phyloP scores from a whole-genome alignment of 169 alveolate species.

The Cardiosporidium cionae region DNA sequence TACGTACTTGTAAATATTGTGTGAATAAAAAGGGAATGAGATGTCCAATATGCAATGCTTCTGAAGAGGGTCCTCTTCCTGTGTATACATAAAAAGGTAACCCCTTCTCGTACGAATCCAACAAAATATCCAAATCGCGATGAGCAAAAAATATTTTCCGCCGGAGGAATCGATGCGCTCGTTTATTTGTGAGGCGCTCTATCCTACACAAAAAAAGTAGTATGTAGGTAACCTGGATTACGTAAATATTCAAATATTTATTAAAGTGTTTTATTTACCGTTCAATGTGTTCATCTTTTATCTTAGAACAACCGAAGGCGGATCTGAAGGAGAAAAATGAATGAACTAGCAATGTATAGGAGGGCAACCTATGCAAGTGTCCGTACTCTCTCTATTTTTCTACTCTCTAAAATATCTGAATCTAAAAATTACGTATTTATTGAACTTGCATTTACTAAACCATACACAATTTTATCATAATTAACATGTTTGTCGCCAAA shows the following conservation, averaged over 20 bases:
- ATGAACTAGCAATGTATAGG: neutral
- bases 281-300: neutral
- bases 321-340: neutral
- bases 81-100: slow-evolving; percentile 29
- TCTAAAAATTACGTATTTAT: neutral
- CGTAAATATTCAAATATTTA: neutral
- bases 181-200: slow-evolving; percentile 11
- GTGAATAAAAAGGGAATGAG: slow-evolving; percentile 95
- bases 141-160: slow-evolving; percentile 97
- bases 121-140: slow-evolving; percentile 86
- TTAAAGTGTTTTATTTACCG: neutral
- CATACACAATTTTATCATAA: slow-evolving; percentile 29
- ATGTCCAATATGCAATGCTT: slow-evolving; percentile 92
- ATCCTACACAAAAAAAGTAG: neutral
- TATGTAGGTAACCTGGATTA: neutral
- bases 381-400: neutral
- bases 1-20: slow-evolving; percentile 75
- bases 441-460: neutral
- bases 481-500: slow-evolving; percentile 33
- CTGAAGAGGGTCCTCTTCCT: slow-evolving; percentile 96
- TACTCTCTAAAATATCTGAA: neutral
- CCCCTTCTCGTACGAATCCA: slow-evolving; percentile 83
- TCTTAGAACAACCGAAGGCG: slow-evolving; percentile 7
- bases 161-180: slow-evolving; percentile 84
- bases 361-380: neutral